A percentile compares a stretch with the other conserved stretches of the same genome.
Evolutionary conservation across 345 rosid genomes (phyloP).

Genomic region (Salix arbutifolia): DNA sequence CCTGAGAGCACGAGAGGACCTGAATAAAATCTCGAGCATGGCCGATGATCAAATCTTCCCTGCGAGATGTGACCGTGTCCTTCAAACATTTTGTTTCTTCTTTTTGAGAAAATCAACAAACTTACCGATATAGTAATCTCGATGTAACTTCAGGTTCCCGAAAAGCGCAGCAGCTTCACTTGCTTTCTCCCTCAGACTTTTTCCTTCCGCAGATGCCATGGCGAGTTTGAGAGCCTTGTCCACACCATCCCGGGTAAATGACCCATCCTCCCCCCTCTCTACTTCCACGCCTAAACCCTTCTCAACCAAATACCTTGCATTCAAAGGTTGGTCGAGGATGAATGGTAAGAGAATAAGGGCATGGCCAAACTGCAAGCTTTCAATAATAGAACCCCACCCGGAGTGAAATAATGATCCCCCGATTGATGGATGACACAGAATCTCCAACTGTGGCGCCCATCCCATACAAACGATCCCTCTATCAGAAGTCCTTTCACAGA

Average conservation of each 20-base stretch:
- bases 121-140: conserved; percentile 2
- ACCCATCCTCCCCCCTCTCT: conserved; percentile 25
- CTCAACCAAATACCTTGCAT: conserved; percentile 26
- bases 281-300: conserved; percentile 24
- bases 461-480: conserved; percentile 21
- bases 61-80: not conserved
- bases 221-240: conserved; percentile 18
- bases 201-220: conserved; percentile 21
- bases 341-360: conserved; percentile 18
- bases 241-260: conserved; percentile 13
- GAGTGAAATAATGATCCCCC: conserved; percentile 30
- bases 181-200: not conserved
- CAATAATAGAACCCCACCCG: conserved; percentile 29
- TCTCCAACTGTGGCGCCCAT: conserved; percentile 31
- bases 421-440: conserved; percentile 14
- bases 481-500: not conserved
- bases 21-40: not conserved
- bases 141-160: conserved; percentile 15
- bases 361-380: conserved; percentile 25
- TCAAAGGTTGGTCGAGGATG: conserved; percentile 22
- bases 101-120: conserved; percentile 21
- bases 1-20: not conserved
- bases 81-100: not conserved
- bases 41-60: not conserved
- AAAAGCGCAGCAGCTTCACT: conserved; percentile 16